Evolutionary conservation across 768 basidiomycete genomes (phyloP).

Genomic region (Clavaria fumosa): DNA sequence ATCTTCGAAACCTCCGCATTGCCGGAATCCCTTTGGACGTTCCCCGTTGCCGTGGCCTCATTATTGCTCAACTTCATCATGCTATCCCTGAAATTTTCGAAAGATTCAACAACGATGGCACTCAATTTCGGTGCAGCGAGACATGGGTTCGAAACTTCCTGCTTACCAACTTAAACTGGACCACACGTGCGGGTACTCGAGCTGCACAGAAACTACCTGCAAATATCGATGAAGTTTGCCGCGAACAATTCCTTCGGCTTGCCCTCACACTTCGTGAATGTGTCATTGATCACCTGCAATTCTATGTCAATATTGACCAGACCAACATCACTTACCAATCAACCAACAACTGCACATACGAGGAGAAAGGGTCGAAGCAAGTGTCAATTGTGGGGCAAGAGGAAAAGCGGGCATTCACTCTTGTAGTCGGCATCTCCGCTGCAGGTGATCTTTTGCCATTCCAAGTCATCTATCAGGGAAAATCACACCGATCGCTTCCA

Average conservation of each 20-base stretch:
- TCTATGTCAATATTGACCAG: slow-evolving; percentile 23
- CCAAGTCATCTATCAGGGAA: slow-evolving; percentile 21
- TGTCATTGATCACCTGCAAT: slow-evolving; percentile 7
- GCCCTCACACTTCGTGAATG: slow-evolving; percentile 9
- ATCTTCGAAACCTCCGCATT: slow-evolving; percentile 9
- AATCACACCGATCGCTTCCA: slow-evolving; percentile 14
- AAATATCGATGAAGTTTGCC: slow-evolving; percentile 10
- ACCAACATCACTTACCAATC: slow-evolving; percentile 18
- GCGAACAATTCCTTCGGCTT: slow-evolving; percentile 7
- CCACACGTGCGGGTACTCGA: slow-evolving; percentile 11
- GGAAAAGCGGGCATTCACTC: slow-evolving; percentile 25
- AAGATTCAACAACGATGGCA: slow-evolving; percentile 7
- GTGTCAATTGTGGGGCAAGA: slow-evolving; percentile 20
- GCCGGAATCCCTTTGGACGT: slow-evolving; percentile 11
- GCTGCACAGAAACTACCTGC: slow-evolving; percentile 20
- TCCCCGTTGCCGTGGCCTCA: slow-evolving; percentile 12
- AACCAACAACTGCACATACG: slow-evolving; percentile 16
- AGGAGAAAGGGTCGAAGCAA: slow-evolving; percentile 11
- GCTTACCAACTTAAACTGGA: slow-evolving; percentile 7
- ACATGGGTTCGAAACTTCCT: slow-evolving; percentile 14
- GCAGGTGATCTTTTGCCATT: slow-evolving; percentile 18
- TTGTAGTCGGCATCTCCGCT: slow-evolving; percentile 16
- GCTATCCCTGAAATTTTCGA: slow-evolving; percentile 7
- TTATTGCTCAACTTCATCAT: slow-evolving; percentile 11
- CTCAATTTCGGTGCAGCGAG: slow-evolving; percentile 13